Base-by-base conservation (phyloP, 345 rosid species). In the Eucalyptus virginea region DNA sequence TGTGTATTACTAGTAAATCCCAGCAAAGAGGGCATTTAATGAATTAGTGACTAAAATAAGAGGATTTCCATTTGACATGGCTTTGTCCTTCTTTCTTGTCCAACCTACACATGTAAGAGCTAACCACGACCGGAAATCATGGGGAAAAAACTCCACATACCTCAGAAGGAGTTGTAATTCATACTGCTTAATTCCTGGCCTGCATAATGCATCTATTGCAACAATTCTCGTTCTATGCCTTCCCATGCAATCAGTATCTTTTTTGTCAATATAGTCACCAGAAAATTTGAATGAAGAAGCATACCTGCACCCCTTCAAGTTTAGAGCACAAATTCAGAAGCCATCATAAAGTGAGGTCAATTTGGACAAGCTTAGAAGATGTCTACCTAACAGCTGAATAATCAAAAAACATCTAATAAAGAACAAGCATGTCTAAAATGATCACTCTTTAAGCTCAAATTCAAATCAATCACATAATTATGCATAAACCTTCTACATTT, bases 201-300 rank as follows among this genome's bases (percentile, higher is more conserved):
- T 88, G 91, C 94, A 92, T 87, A 96, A 91, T 90, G 99, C 99
- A 95, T 98, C 99, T 87, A 96, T 95, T 37, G 98, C 99, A 87
- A 96, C 90, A 88, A 96, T 94, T 91, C 94, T 94, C 37, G 93
- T 97, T 90, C 90, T 95, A 83, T 91, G 96, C 89, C 99, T 95
- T 91, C 94, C 91, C 89, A 93, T 94, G 91, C 85, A 12, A 91
- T 98, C 98, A 67, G 92, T 69, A 87, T 88, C 90, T 91, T 89
- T 96, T 90, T 93, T 90, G 92, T 98, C 99, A 80, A 93, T 89
- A 91, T 93, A 93, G 90, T 96, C 96, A 91, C 98, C 98, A 87
- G 96, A 89, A 95, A 94, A 98, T 87, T 97, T 95, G 91, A 98
- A 98, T 48, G 99, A 94, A 81, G 98, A 95, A 91, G 99, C 98